A percentile compares a stretch with the other conserved stretches of the same genome.
Conservation (phyloP, 2,329 filamentous ascomycete genomes). For the Sporothrix inflata region DNA sequence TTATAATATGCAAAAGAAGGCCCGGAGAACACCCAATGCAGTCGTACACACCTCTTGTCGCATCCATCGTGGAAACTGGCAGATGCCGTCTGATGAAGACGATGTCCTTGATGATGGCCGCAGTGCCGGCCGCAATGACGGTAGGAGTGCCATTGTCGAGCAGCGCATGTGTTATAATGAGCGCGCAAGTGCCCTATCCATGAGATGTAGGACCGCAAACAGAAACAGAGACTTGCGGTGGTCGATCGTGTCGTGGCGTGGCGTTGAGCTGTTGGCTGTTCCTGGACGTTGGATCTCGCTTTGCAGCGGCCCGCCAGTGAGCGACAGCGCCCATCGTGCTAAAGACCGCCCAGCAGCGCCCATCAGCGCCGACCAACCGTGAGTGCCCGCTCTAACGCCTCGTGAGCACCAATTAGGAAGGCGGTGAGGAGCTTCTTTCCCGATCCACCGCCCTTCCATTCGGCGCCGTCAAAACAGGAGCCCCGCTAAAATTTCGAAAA, state of each 20-base stretch:
- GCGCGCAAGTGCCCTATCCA: not conserved
- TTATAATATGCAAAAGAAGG: not conserved
- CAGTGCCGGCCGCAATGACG: slow-evolving; percentile 1
- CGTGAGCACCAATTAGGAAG: slow-evolving; percentile 23
- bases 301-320: slow-evolving; percentile 3
- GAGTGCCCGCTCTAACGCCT: not conserved
- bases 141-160: slow-evolving; percentile 3
- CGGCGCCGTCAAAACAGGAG: not conserved
- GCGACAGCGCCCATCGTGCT: not conserved
- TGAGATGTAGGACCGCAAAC: not conserved
- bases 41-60: not conserved
- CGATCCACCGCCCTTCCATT: slow-evolving; percentile 8
- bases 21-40: too few relatives aligned
- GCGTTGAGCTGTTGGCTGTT: not conserved
- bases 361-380: not conserved
- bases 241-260: not conserved
- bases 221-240: not conserved
- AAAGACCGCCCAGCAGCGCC: not conserved
- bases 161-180: not conserved
- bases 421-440: slow-evolving; percentile 28
- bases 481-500: slow-evolving; percentile 30
- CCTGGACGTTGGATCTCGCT: not conserved
- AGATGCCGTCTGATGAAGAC: not conserved
- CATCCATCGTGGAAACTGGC: slow-evolving; percentile 1
- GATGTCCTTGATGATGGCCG: not conserved